Evolutionary conservation across 148 eudicot genomes (phyloP).

Genomic region (Beta vulgaris): DNA sequence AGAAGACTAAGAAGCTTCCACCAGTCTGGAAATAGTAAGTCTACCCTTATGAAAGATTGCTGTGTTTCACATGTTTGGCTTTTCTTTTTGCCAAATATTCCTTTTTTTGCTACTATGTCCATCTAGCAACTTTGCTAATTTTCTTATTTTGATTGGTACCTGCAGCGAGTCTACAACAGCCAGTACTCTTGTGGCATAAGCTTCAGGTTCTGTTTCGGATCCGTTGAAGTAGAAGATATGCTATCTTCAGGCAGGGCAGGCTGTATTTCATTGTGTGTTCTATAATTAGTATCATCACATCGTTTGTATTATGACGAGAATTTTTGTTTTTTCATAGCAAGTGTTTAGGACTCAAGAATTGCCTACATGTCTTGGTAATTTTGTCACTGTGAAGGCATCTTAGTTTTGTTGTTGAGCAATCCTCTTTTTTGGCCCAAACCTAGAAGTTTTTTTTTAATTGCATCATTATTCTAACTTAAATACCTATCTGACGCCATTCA

Average conservation of each 20-base stretch:
- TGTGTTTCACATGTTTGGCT: background rate
- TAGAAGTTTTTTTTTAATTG: no score
- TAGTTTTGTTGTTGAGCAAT: background rate
- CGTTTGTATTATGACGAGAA: conserved; percentile 8
- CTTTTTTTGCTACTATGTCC: background rate
- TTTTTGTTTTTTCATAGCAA: conserved; percentile 9
- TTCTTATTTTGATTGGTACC: no score
- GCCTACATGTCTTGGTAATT: conserved; percentile 3
- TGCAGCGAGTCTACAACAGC: conserved; percentile 42
- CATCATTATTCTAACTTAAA: no score
- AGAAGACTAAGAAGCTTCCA: conserved; percentile 42
- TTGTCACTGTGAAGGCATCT: conserved; percentile 4
- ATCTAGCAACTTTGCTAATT: no score
- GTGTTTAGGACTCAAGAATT: background rate
- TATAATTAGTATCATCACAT: conserved; percentile 17
- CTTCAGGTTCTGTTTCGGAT: background rate
- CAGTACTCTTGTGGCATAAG: conserved; percentile 36
- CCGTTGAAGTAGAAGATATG: background rate
- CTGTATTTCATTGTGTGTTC: conserved; percentile 5
- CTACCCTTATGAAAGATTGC: background rate
- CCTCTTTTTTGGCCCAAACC: background rate
- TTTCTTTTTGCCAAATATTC: background rate
- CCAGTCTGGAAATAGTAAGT: conserved; percentile 41
- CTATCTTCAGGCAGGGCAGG: background rate
- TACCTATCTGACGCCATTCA: no score